Base-by-base conservation (phyloP, 2,329 filamentous ascomycete species). In the Chrysoporthe deuterocubensis region DNA sequence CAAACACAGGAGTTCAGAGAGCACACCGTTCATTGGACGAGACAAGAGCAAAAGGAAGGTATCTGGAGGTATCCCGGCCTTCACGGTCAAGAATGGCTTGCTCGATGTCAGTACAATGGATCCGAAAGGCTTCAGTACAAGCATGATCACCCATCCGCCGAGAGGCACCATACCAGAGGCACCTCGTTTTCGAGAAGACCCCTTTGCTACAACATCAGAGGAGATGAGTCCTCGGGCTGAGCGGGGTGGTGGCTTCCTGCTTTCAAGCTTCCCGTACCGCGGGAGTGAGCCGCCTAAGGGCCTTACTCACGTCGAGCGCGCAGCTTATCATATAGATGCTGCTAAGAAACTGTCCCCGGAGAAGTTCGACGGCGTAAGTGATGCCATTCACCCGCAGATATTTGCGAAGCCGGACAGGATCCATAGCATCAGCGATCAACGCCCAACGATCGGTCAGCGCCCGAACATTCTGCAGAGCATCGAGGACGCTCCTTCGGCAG, bases 211-310 rank as follows among this genome's bases (percentile, higher is more conserved):
- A 50, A 67, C 59, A 21, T 61, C 68, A 32, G 68, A 54, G 52
- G 66, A 67, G 1, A 59, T 59, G 40, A 69, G 62, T 56, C 65
- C 68, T 37, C 62, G 42, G 54, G 62, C 62, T 9, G 21, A 62
- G 26, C 64, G 68, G 43, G 62, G 50, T 7, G 50, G 48, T 59
- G 46, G 34, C 13, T 69, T 69, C 54, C 42, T 69, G 32, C 68
- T 56, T 46, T 69, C 68, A 21, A 79, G 76, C 60, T 74, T 82
- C n/a, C 76, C 82, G 0, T 72, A 82, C 67, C 78, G 82, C 26
- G 80, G 83, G 63, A 72, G 71, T 13, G 73, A 74, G 5, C 73
- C 72, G n/a, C 67, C 65, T 21, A 74, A 72, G 57, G 73, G 72
- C 40, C 62, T 65, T 2, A 70, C 71, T 1, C 72, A 71, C 62